Conservation (phyloP, 176 grass and related monocot species). For the Pontederia crassipes region DNA sequence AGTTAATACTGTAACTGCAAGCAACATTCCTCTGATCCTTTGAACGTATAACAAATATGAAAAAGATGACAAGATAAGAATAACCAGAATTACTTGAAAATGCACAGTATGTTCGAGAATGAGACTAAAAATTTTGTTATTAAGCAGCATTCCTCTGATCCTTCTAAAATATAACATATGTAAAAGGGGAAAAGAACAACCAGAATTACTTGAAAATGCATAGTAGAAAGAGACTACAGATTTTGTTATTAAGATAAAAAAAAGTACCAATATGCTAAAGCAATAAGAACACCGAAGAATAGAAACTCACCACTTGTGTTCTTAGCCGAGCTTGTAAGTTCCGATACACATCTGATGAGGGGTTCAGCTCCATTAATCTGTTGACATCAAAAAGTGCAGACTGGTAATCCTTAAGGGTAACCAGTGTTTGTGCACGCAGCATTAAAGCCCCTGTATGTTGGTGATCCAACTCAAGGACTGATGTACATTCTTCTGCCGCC, state of each 20-base stretch:
- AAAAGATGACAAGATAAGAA: no score
- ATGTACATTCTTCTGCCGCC: conserved; percentile 94
- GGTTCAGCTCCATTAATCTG: conserved; percentile 75
- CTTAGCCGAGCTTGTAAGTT: conserved; percentile 76
- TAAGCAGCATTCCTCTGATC: neutral
- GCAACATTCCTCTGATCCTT: no score
- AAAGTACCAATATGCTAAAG: neutral
- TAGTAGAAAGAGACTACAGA: no score
- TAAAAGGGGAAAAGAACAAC: no score
- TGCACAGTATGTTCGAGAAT: no score
- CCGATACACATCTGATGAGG: conserved; percentile 66
- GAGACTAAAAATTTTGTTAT: neutral
- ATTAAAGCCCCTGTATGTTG: conserved; percentile 83
- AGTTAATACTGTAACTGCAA: no score
- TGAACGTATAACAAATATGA: no score
- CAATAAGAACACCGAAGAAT: neutral
- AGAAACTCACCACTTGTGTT: conserved; percentile 71
- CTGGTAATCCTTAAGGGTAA: conserved; percentile 86
- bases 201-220: no score
- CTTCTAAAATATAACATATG: no score
- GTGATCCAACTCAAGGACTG: conserved; percentile 88
- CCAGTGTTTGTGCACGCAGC: conserved; percentile 88
- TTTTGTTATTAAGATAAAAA: conserved; percentile 1
- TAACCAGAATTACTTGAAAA: no score
- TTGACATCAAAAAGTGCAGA: conserved; percentile 98